A percentile compares a stretch with the other conserved stretches of the same genome.
Evolutionary conservation across 768 basidiomycete species (phyloP).

Genomic region (Naganishia vishniacii): DNA sequence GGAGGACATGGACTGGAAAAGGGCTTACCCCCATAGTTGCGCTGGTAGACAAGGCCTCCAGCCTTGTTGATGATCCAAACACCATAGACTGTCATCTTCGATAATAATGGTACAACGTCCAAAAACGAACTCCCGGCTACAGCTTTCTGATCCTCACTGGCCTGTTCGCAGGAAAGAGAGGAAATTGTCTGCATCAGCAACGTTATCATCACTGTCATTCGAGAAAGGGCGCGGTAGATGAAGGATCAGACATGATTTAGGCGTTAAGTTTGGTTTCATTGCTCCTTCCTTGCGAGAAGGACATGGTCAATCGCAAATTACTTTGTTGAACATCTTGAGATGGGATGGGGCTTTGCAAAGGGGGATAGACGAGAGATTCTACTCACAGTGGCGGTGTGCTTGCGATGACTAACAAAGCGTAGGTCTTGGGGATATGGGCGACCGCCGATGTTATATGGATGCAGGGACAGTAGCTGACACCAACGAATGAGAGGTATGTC

Average conservation of each 20-base stretch:
- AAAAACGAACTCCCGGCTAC: background rate
- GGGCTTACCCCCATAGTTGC: constrained; percentile 74
- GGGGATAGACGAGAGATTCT: background rate
- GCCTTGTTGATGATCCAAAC: constrained; percentile 87
- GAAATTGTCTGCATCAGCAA: background rate
- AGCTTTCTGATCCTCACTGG: background rate
- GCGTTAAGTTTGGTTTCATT: constrained; percentile 20
- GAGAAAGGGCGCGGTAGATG: too few relatives aligned
- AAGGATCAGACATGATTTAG: constrained; percentile 16
- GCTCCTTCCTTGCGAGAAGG: constrained; percentile 24
- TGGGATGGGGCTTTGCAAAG: background rate
- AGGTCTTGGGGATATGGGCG: too few relatives aligned
- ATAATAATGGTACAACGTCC: constrained; percentile 17
- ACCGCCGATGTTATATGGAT: too few relatives aligned
- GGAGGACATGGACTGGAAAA: background rate
- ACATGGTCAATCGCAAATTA: constrained; percentile 22
- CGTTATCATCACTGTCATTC: too few relatives aligned
- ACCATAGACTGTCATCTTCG: constrained; percentile 44
- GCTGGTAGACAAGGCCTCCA: constrained; percentile 89
- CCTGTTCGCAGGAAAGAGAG: background rate
- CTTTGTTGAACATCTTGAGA: constrained; percentile 19
- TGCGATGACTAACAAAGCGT: background rate
- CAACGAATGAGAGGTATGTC: too few relatives aligned
- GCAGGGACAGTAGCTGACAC: too few relatives aligned
- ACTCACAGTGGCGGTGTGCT: background rate